Percentiles rank a stretch among this genome's conserved stretches.
These are phyloP conservation scores for Simmondsia chinensis DNA, from an alignment of 148 eudicot genomes.

Conservation along the genomic window DNA sequence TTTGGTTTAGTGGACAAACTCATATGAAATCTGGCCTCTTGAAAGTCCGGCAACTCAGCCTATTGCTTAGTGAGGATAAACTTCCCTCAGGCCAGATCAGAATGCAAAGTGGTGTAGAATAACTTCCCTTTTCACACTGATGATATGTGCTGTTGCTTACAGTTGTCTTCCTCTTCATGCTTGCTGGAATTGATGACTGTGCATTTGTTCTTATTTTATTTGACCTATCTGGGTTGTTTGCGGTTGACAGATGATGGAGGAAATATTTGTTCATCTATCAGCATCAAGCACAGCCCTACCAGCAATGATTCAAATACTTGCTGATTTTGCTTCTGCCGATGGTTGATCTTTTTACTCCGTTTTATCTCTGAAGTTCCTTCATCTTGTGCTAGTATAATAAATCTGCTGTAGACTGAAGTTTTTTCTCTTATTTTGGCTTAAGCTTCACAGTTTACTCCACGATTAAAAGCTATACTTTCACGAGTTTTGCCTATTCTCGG, in stretches of 20 bases:
- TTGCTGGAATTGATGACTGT: neutral
- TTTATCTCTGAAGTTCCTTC: neutral
- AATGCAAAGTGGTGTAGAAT: neutral
- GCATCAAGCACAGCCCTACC: constrained; percentile 82
- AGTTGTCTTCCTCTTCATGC: neutral
- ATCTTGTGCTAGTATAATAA: neutral
- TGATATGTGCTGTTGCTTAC: neutral
- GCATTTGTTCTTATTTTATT: constrained; percentile 1
- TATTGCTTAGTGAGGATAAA: no score
- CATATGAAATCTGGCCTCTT: no score
- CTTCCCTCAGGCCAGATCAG: no score
- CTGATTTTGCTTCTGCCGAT: constrained; percentile 77
- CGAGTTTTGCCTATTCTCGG: constrained; percentile 91
- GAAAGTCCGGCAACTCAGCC: no score
- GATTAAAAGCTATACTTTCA: constrained; percentile 81
- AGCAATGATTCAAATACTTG: constrained; percentile 89
- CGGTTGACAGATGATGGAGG: constrained; percentile 84
- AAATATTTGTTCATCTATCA: constrained; percentile 73
- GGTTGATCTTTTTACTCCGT: constrained; percentile 31
- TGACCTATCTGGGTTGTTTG: constrained; percentile 5
- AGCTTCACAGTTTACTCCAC: constrained; percentile 92
- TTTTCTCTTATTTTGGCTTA: constrained; percentile 19
- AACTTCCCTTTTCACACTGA: neutral
- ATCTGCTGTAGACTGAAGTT: constrained; percentile 11
- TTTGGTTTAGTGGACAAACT: no score